phyloP scores from a whole-genome alignment of 139 green algal genomes.

The Chlamydomonas schloesseri region DNA sequence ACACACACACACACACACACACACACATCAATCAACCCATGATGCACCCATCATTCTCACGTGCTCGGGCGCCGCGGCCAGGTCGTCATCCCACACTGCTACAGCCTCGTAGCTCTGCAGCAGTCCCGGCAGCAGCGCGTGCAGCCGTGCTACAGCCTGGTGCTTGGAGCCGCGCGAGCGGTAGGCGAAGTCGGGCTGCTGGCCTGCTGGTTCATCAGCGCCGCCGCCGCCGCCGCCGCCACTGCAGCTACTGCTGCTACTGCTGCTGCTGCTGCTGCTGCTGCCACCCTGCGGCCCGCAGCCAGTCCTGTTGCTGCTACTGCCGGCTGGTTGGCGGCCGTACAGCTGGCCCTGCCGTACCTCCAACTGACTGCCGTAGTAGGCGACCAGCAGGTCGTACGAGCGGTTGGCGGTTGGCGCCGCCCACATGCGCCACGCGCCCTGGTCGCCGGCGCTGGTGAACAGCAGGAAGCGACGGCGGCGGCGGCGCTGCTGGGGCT shows the following conservation, averaged over 20 bases:
- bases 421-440: conserved; percentile 19
- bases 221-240: neutral
- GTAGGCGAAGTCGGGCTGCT: conserved; percentile 7
- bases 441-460: conserved; percentile 27
- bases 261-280: neutral
- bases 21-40: too few relatives aligned
- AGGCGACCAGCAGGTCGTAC: conserved; percentile 18
- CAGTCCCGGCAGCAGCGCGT: conserved; percentile 16
- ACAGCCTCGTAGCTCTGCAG: conserved; percentile 10
- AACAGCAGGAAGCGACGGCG: conserved; percentile 20
- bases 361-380: neutral
- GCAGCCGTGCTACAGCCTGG: conserved; percentile 11
- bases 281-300: neutral
- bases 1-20: too few relatives aligned
- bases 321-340: neutral
- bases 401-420: neutral
- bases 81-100: conserved; percentile 34
- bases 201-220: too few relatives aligned
- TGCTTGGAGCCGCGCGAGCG: conserved; percentile 37
- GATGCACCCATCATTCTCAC: too few relatives aligned
- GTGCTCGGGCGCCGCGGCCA: neutral
- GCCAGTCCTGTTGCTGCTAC: neutral
- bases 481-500: neutral
- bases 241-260: neutral
- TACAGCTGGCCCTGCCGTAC: neutral